A percentile compares a stretch with the other conserved stretches of the same genome.
phyloP scores from a whole-genome alignment of 1,139 yeast species.

The Saccharomyces hybrid region DNA sequence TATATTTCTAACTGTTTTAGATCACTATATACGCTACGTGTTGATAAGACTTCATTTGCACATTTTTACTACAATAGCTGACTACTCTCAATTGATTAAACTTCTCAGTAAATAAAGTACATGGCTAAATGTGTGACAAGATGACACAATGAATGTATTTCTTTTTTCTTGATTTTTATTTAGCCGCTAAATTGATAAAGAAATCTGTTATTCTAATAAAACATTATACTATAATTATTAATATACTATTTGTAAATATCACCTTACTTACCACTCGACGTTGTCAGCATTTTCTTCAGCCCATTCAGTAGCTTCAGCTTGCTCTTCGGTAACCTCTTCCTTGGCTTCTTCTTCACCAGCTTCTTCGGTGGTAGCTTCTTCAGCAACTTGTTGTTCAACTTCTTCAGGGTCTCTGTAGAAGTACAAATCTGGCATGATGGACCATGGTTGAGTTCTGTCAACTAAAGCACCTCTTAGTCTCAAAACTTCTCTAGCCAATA shows the following conservation, averaged over 20 bases:
- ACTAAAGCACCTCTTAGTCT: conserved; percentile 98
- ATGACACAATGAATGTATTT: not conserved
- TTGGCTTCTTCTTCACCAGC: conserved; percentile 54
- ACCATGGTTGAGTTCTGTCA: conserved; percentile 96
- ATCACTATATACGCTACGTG: not conserved
- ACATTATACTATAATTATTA: conserved; percentile 21
- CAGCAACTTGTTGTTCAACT: conserved; percentile 79
- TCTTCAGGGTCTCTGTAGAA: conserved; percentile 99
- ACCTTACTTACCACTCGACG: conserved; percentile 33
- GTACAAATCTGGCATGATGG: conserved; percentile 99
- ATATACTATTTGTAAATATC: conserved; percentile 15
- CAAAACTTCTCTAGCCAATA: conserved; percentile 97
- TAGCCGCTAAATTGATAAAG: not conserved
- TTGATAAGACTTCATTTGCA: not conserved
- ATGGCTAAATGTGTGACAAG: not conserved
- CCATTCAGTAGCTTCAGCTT: conserved; percentile 66
- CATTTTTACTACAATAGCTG: not conserved
- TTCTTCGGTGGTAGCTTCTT: conserved; percentile 51
- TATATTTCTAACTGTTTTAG: not conserved
- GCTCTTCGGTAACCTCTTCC: conserved; percentile 58
- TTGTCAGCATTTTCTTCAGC: conserved; percentile 55
- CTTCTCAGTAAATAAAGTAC: not conserved
- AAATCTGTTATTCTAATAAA: conserved; percentile 3
- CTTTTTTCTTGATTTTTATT: not conserved
- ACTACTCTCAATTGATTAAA: not conserved